These are phyloP conservation scores for Suillus paluster DNA, from an alignment of 768 basidiomycete species.

Conservation along the genomic window DNA sequence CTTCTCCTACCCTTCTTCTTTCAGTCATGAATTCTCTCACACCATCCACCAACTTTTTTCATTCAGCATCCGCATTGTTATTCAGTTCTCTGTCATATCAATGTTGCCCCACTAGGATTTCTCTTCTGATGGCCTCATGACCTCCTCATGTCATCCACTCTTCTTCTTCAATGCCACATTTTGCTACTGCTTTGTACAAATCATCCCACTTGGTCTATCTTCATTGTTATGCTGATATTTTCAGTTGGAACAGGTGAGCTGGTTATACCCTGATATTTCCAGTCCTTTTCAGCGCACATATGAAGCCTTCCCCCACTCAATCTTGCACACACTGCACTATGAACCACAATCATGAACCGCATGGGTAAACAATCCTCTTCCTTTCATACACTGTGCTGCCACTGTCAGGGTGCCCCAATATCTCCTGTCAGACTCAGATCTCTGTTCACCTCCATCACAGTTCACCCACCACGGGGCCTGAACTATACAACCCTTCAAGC, in stretches of 20 bases:
- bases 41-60: no score
- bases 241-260: background rate
- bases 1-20: no score
- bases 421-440: background rate
- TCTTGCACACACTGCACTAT: background rate
- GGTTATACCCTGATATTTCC: background rate
- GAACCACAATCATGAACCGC: background rate
- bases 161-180: background rate
- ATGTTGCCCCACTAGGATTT: slow-evolving; percentile 3
- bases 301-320: background rate
- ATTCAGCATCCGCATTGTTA: no score
- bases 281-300: background rate
- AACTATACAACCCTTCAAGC: background rate
- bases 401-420: slow-evolving; percentile 2
- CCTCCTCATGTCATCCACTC: background rate
- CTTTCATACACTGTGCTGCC: background rate
- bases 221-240: background rate
- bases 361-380: background rate
- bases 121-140: background rate
- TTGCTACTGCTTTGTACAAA: background rate
- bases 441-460: background rate
- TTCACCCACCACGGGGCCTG: background rate
- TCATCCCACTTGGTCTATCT: background rate
- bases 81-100: no score
- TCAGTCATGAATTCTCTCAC: no score